Evolutionary conservation across 2,329 filamentous ascomycete species (phyloP).

Genomic region (Claviceps sp.): DNA sequence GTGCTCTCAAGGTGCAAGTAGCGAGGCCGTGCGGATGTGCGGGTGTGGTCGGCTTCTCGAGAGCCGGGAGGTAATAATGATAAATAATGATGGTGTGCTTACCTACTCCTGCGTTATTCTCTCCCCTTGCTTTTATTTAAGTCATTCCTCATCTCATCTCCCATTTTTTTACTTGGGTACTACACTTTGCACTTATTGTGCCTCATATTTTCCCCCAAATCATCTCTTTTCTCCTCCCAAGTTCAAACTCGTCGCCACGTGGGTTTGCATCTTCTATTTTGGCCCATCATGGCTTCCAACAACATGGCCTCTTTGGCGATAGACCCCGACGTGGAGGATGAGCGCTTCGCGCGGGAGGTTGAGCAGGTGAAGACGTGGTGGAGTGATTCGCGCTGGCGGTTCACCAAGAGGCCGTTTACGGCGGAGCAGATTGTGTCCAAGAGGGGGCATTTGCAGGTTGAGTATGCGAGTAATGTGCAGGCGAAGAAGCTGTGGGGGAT

Average conservation of each 20-base stretch:
- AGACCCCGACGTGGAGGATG: slow-evolving; percentile 44
- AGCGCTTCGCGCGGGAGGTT: slow-evolving; percentile 70
- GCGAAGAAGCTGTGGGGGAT: slow-evolving; percentile 92
- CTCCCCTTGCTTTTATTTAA: neutral
- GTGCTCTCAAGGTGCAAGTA: no score
- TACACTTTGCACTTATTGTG: no score
- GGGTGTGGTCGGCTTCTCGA: no score
- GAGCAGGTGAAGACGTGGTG: slow-evolving; percentile 89
- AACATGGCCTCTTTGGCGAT: slow-evolving; percentile 48
- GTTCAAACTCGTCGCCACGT: no score
- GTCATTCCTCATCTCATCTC: neutral
- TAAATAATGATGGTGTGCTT: no score
- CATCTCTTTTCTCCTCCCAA: neutral
- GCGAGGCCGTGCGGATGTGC: no score
- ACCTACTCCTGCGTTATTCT: neutral
- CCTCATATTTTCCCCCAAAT: no score
- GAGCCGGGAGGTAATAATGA: no score
- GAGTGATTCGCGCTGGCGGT: slow-evolving; percentile 79
- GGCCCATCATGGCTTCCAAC: slow-evolving; percentile 39
- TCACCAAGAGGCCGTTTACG: slow-evolving; percentile 85
- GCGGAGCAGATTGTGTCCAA: slow-evolving; percentile 96
- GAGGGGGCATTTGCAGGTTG: slow-evolving; percentile 77
- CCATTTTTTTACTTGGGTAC: neutral
- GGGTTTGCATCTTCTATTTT: no score
- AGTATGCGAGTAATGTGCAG: slow-evolving; percentile 80